Base-by-base conservation (phyloP, 106 monocot species). In the Amphibolis antarctica region DNA sequence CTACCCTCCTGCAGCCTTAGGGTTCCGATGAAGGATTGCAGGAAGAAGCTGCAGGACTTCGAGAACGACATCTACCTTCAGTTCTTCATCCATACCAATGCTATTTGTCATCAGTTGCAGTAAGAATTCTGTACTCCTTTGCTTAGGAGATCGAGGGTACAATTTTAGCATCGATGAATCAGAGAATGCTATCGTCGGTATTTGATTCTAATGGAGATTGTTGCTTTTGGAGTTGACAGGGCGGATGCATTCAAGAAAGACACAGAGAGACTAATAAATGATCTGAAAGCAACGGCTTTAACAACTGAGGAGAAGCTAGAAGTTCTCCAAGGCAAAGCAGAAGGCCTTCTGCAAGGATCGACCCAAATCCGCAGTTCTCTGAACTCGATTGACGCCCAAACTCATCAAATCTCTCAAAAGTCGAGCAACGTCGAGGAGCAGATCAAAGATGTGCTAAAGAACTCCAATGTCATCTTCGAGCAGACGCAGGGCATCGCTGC, bases 41-140 rank as follows among this genome's bases (percentile, higher is more conserved):
- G 81, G 28, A 83, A 79, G 77, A 89, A 79, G 29, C 50, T 93
- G 28, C 63, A 74, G 45, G 88, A 85, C 27, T 67, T 57, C n/a
- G 85, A 93, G 60, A 76, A 83, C 13, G 76, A 77, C 42, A 74
- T 79, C 28, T 93, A 85, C 49, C 85, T 80, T 28, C 80, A 78
- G 45, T 93, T 85, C 69, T 93, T 83, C 60, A 72, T 83, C 24
- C 75, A 88, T 62, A 83, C 88, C 62, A 85, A 93, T 61, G 72
- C 79, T 18, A 78, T 93, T 26, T 93, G 93, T 74, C 83, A 93
- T 66, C 93, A 85, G 54, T 65, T 93, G 42, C 93, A 93, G 93
- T 93, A 54, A 23, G 27, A 18, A 29, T 49, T 13, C 4, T 6
- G 12, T 27, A 27, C 12, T 24, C 23, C 14, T 15, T 17, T 14